Evolutionary conservation across 2,329 filamentous ascomycete genomes (phyloP).

Genomic region (Cordyceps militaris): DNA sequence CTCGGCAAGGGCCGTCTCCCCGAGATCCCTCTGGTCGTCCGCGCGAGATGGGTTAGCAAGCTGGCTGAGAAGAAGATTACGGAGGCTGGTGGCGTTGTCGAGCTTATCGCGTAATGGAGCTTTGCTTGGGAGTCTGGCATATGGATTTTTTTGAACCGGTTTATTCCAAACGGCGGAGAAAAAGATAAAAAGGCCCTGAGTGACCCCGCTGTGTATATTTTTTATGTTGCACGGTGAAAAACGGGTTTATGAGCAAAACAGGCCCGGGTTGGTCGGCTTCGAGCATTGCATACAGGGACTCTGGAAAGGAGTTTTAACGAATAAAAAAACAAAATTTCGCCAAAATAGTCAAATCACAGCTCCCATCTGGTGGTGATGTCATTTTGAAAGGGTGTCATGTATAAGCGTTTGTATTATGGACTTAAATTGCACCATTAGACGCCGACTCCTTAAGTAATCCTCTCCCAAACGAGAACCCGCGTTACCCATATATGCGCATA

Average conservation of each 20-base stretch:
- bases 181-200: constrained; percentile 14
- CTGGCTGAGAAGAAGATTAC: constrained; percentile 99
- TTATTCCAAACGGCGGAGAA: constrained; percentile 17
- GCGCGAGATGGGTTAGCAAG: constrained; percentile 89
- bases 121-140: constrained; percentile 25
- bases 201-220: constrained; percentile 14
- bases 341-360: constrained; percentile 16
- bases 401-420: constrained; percentile 3
- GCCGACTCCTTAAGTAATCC: background rate
- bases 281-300: constrained; percentile 36
- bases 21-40: constrained; percentile 86
- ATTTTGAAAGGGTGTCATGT: background rate
- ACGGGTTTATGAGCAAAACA: constrained; percentile 16
- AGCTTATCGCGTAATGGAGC: constrained; percentile 72
- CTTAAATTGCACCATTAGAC: background rate
- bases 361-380: background rate
- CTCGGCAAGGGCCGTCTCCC: constrained; percentile 97
- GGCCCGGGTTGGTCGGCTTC: constrained; percentile 32
- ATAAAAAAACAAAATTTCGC: constrained; percentile 33
- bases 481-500: background rate
- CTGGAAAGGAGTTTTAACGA: constrained; percentile 33
- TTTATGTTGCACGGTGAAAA: constrained; percentile 11
- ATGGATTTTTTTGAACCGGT: constrained; percentile 23
- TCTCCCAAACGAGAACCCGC: background rate
- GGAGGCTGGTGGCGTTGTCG: constrained; percentile 90